phyloP scores from a whole-genome alignment of 1,284 basidiomycete species.

The Ceratobasidium sp. region DNA sequence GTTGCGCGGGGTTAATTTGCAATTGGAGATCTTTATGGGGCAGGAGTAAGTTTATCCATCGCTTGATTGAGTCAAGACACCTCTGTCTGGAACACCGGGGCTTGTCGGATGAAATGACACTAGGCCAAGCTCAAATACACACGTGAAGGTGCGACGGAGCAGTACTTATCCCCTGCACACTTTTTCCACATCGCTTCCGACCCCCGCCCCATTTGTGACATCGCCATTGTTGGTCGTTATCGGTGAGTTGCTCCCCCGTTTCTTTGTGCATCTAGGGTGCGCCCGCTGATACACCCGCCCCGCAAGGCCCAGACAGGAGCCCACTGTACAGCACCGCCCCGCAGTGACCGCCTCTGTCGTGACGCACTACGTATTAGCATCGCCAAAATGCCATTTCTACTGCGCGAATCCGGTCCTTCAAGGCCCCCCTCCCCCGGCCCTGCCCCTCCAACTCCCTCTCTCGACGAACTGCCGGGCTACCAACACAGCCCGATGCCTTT shows the following conservation, averaged over 20 bases:
- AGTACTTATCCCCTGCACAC: neutral
- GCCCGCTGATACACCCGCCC: slow-evolving; percentile 38
- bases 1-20: slow-evolving; percentile 1
- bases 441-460: slow-evolving; percentile 15
- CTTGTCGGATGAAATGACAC: slow-evolving; percentile 29
- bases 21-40: slow-evolving; percentile 19
- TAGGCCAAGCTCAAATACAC: slow-evolving; percentile 28
- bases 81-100: slow-evolving; percentile 11
- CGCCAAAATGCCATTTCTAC: slow-evolving; percentile 30
- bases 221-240: neutral
- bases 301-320: slow-evolving; percentile 26
- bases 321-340: slow-evolving; percentile 29
- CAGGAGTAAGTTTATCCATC: slow-evolving; percentile 31
- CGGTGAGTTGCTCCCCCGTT: neutral
- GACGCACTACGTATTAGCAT: slow-evolving; percentile 11
- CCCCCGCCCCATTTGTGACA: neutral
- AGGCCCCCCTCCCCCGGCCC: slow-evolving; percentile 24
- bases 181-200: neutral
- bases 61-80: slow-evolving; percentile 31
- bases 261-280: neutral
- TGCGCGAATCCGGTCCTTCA: slow-evolving; percentile 23
- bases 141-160: neutral
- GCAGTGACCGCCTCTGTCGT: slow-evolving; percentile 36
- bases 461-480: slow-evolving; percentile 27
- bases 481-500: slow-evolving; percentile 30